Evolutionary conservation across 768 basidiomycete genomes (phyloP).

Genomic region (Pulveroboletus sp.): DNA sequence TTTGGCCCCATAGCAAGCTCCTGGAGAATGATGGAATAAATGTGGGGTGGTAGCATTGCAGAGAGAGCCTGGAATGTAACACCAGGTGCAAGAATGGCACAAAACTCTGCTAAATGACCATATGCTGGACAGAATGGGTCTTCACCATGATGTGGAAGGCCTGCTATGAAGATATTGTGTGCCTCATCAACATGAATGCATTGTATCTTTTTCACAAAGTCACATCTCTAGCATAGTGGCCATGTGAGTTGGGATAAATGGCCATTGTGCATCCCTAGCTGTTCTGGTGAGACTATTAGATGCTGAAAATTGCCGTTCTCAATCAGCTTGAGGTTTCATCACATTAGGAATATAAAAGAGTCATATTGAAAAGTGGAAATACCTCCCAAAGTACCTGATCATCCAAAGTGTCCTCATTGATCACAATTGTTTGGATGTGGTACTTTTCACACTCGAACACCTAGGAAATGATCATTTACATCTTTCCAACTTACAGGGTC

Average conservation of each 20-base stretch:
- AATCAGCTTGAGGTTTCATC: no score
- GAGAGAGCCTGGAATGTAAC: neutral
- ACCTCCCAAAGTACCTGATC: conserved; percentile 1
- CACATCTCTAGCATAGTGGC: neutral
- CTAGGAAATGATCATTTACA: no score
- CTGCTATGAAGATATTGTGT: conserved; percentile 4
- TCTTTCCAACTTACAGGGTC: neutral
- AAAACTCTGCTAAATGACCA: neutral
- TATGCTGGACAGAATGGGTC: conserved; percentile 3
- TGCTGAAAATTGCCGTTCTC: neutral
- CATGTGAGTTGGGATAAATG: neutral
- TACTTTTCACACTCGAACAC: neutral
- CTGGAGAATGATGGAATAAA: no score
- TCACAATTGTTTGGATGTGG: neutral
- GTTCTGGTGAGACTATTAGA: neutral
- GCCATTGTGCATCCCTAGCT: neutral
- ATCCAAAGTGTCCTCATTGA: conserved; percentile 7
- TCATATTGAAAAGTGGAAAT: no score
- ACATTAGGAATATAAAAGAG: no score
- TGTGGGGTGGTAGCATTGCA: no score
- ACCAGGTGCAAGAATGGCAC: no score
- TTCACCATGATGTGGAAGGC: neutral
- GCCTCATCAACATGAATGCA: conserved; percentile 4
- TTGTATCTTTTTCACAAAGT: neutral
- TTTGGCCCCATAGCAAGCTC: no score